Base-by-base conservation (phyloP, 129 eudicot species). In the Flaveria linearis region DNA sequence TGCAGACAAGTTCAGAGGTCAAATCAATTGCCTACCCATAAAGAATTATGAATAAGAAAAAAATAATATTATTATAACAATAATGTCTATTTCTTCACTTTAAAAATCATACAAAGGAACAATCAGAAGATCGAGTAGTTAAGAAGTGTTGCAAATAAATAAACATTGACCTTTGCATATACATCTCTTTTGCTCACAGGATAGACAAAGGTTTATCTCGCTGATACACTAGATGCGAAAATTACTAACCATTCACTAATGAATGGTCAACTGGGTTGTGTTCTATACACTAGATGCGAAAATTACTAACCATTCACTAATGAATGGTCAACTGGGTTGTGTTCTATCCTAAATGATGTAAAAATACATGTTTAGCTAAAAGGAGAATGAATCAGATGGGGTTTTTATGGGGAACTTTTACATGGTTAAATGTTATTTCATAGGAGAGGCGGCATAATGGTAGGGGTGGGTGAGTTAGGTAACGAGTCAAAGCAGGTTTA, bases 1-100 rank as follows among this genome's bases (percentile, higher is more conserved):
- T 80, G 86, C 99, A 95, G 22, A 86, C 91, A 68, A 95, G 96
- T 77, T 85, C 92, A 55, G 99, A 83, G 56, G 71, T 81, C 67
- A 71, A 71, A 89, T 89, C 95, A 78, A 89, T 82, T 69, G 83
- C 84, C 99, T 95, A 86, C 51, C 15, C 20, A 72, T 30, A 61
- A 69, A 85, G 23, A 7, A 63, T 15, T 13, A 33, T 46, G 52
- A 23, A 63, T 23, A 41, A 79, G 56, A 66, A 53, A 61, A 76
- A 68, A 49, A 18, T 2, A 75, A 51, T 9, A 69, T 67, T 50
- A 58, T 16, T 14, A n/a, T 57, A 60, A 28, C 22, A 69, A 53
- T 56, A 69, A 55, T n/a, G 68, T 42, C 75, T 68, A 42, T 49
- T 68, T 52, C 26, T 18, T 45, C 43, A 75, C 58, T 13, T 30